phyloP scores from a whole-genome alignment of 257 asterid species.

The Plectranthus barbatus region DNA sequence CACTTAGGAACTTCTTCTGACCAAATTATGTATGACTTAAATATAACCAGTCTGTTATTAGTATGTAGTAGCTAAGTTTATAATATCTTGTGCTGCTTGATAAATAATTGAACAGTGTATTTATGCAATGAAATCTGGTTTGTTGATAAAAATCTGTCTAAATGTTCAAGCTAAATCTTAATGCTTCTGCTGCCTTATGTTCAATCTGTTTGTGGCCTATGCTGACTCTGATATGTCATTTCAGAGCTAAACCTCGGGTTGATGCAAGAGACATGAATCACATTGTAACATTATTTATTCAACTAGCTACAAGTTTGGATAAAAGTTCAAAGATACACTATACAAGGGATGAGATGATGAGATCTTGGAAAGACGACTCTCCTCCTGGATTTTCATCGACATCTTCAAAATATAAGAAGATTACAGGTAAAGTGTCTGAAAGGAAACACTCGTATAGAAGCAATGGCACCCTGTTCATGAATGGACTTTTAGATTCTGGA shows the following conservation, averaged over 20 bases:
- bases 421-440: constrained; percentile 41
- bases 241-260: constrained; percentile 59
- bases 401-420: constrained; percentile 66
- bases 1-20: neutral
- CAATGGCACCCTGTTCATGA: constrained; percentile 44
- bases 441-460: constrained; percentile 56
- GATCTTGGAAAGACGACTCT: constrained; percentile 58
- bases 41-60: neutral
- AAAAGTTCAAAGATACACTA: constrained; percentile 45
- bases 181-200: neutral
- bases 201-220: constrained; percentile 1
- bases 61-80: neutral
- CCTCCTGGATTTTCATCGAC: constrained; percentile 79
- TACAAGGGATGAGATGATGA: constrained; percentile 48
- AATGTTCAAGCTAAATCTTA: neutral
- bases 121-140: neutral
- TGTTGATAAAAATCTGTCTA: neutral
- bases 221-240: constrained; percentile 11
- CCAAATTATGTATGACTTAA: neutral
- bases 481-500: constrained; percentile 58
- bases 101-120: neutral
- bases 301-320: constrained; percentile 75
- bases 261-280: constrained; percentile 63
- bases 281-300: constrained; percentile 61
- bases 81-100: neutral